Percentiles rank a stretch among this genome's conserved stretches.
These are phyloP conservation scores for Delonix regia DNA, from an alignment of 306 rosid species.

Conservation along the genomic window DNA sequence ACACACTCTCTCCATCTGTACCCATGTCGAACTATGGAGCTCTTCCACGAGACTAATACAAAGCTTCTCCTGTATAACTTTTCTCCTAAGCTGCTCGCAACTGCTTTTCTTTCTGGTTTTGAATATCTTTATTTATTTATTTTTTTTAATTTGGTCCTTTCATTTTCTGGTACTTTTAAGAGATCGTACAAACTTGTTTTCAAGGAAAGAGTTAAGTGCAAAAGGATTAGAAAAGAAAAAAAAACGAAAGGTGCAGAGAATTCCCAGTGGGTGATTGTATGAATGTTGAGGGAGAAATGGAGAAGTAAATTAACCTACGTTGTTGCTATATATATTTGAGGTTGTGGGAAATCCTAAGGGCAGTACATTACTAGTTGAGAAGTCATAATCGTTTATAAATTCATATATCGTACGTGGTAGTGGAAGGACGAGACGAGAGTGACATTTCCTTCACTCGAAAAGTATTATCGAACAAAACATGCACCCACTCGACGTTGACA, in stretches of 20 bases:
- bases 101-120: too few relatives aligned
- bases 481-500: not conserved
- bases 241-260: too few relatives aligned
- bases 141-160: not conserved
- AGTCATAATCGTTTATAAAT: conserved; percentile 16
- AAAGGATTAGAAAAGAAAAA: not conserved
- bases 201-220: not conserved
- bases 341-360: not conserved
- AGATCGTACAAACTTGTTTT: not conserved
- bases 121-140: not conserved
- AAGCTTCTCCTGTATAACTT: too few relatives aligned
- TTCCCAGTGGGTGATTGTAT: too few relatives aligned
- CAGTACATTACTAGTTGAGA: not conserved
- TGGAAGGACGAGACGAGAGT: not conserved
- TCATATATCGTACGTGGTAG: not conserved
- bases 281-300: not conserved
- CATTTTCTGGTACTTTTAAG: not conserved
- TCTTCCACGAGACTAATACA: too few relatives aligned
- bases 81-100: not conserved
- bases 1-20: too few relatives aligned
- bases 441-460: not conserved
- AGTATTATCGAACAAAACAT: not conserved
- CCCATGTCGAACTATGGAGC: too few relatives aligned
- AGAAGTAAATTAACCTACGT: not conserved
- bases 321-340: not conserved